Conservation (phyloP, 2,329 filamentous ascomycete species). For the Colletotrichum orchidophilum region DNA sequence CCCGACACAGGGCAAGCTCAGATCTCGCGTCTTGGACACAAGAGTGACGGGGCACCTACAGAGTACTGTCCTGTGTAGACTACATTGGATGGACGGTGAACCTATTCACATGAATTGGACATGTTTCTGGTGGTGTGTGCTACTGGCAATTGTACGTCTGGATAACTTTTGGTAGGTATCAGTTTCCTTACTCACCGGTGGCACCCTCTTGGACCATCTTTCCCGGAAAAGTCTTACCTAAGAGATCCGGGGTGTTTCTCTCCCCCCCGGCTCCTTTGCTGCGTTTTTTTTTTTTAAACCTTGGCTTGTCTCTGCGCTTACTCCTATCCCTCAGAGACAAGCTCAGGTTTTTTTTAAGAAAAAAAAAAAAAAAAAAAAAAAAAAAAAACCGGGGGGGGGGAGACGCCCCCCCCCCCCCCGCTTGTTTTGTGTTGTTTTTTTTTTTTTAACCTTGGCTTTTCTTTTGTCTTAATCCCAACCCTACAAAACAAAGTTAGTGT, state of each 20-base stretch:
- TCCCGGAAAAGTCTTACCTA: neutral
- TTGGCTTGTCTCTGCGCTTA: conserved; percentile 16
- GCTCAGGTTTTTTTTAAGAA: too few relatives aligned
- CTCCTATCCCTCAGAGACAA: too few relatives aligned
- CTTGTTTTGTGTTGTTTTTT: too few relatives aligned
- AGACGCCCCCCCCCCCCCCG: neutral
- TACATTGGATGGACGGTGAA: neutral
- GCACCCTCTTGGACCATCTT: neutral
- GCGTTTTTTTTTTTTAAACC: neutral
- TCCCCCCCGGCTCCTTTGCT: neutral
- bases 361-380: too few relatives aligned
- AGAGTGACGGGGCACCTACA: neutral
- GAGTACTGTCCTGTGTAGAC: neutral
- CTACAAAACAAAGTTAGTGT: too few relatives aligned
- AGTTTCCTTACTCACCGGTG: too few relatives aligned
- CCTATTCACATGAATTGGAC: neutral
- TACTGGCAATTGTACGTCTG: too few relatives aligned
- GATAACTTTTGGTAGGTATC: too few relatives aligned
- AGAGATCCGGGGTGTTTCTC: neutral
- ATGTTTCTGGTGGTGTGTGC: neutral
- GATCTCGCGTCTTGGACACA: conserved; percentile 26
- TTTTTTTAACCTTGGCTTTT: too few relatives aligned
- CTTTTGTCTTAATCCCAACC: too few relatives aligned
- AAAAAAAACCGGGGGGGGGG: too few relatives aligned
- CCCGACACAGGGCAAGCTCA: conserved; percentile 23